Conservation (phyloP, 2,329 filamentous ascomycete species). For the Paecilomyces niveus region DNA sequence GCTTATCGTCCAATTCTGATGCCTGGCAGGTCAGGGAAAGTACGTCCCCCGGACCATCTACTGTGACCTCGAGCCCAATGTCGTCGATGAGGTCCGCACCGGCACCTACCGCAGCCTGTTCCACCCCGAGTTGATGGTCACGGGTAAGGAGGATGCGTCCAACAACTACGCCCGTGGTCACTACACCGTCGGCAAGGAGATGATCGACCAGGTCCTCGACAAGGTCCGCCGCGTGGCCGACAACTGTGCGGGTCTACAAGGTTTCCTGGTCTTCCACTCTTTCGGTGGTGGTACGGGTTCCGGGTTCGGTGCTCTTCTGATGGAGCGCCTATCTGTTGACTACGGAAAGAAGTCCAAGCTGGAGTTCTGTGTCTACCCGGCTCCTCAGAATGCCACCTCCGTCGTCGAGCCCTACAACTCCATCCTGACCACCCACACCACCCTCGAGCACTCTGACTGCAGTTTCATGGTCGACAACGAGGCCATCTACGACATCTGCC, state of each 20-base stretch:
- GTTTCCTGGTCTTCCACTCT: constrained; percentile 99
- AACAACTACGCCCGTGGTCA: constrained; percentile 99
- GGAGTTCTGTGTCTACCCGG: constrained; percentile 98
- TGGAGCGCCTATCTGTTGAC: constrained; percentile 98
- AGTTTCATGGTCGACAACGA: constrained; percentile 99
- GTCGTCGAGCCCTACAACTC: constrained; percentile 99
- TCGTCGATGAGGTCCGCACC: constrained; percentile 98
- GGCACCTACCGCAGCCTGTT: constrained; percentile 93
- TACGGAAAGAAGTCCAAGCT: constrained; percentile 99
- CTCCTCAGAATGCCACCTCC: constrained; percentile 91
- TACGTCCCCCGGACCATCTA: constrained; percentile 99
- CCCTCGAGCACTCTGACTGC: constrained; percentile 98
- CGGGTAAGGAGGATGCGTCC: constrained; percentile 98
- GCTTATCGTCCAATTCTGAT: background rate
- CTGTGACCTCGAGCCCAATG: constrained; percentile 99
- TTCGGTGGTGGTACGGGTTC: constrained; percentile 99
- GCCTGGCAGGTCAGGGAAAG: constrained; percentile 76
- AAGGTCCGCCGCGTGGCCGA: constrained; percentile 96
- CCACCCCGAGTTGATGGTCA: constrained; percentile 99
- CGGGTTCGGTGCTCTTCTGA: constrained; percentile 94
- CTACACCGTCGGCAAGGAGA: constrained; percentile 99
- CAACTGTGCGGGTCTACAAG: constrained; percentile 95
- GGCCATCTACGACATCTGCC: constrained; percentile 99
- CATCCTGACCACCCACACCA: constrained; percentile 97
- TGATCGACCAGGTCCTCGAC: constrained; percentile 96